Evolutionary conservation across 306 rosid species (phyloP).

Genomic region (Ormosia semicastrata): DNA sequence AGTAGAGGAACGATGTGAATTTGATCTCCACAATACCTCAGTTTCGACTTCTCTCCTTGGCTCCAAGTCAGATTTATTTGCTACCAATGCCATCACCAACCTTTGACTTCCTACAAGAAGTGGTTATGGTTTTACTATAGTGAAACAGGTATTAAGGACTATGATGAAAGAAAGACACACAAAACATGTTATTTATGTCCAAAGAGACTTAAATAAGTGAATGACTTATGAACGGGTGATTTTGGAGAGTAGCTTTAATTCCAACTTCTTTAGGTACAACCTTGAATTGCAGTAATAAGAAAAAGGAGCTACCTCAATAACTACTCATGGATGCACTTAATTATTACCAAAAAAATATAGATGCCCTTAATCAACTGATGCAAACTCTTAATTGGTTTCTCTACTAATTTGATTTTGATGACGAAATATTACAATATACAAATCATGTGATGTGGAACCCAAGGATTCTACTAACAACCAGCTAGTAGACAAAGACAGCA

Average conservation of each 20-base stretch:
- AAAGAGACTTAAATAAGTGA: background rate
- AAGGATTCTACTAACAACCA: background rate
- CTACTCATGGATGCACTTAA: background rate
- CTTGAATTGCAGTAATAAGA: background rate
- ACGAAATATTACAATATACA: background rate
- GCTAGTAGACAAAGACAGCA: background rate
- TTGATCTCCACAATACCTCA: constrained; percentile 51
- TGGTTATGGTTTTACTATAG: background rate
- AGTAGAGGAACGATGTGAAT: background rate
- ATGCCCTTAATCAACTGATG: background rate
- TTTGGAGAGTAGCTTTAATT: background rate
- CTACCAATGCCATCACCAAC: constrained; percentile 77
- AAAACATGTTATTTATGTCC: background rate
- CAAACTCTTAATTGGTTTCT: background rate
- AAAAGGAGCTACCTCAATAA: background rate
- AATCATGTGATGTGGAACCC: background rate
- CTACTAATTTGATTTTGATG: background rate
- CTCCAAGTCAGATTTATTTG: constrained; percentile 75
- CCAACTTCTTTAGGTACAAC: background rate
- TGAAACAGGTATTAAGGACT: background rate
- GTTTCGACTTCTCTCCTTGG: constrained; percentile 61
- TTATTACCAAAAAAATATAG: background rate
- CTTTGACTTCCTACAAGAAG: constrained; percentile 56
- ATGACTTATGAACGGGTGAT: background rate
- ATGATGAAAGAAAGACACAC: background rate